phyloP scores from a whole-genome alignment of 768 basidiomycete genomes.

The Polyporus arcularius region DNA sequence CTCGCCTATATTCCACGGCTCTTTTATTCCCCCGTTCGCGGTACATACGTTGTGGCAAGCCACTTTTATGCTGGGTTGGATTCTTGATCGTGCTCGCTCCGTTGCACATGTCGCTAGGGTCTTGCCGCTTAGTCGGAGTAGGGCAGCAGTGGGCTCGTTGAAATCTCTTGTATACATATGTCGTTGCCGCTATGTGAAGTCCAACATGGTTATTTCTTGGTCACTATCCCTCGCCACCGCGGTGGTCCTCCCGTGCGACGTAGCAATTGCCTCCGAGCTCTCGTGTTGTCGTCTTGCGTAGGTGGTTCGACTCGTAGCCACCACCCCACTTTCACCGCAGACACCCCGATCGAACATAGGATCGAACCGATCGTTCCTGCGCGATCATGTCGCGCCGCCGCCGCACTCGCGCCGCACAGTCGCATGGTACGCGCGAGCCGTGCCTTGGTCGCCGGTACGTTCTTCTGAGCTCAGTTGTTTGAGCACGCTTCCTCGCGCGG shows the following conservation, averaged over 20 bases:
- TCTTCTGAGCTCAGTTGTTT: not conserved
- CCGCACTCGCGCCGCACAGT: not conserved
- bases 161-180: slow-evolving; percentile 21
- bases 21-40: slow-evolving; percentile 14
- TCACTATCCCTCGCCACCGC: not conserved
- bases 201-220: slow-evolving; percentile 1
- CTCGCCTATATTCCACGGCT: slow-evolving; percentile 7
- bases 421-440: not conserved
- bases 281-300: not conserved
- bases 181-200: slow-evolving; percentile 5
- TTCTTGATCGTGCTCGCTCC: slow-evolving; percentile 14
- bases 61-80: slow-evolving; percentile 10
- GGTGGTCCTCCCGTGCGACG: not conserved
- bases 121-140: not conserved
- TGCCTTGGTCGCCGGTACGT: not conserved
- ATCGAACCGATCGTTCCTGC: not conserved
- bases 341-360: slow-evolving; percentile 1
- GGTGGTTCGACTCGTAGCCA: not conserved
- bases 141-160: not conserved
- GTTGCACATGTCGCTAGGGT: slow-evolving; percentile 13
- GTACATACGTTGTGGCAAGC: slow-evolving; percentile 2
- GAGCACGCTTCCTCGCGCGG: not conserved
- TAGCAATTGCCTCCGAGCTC: not conserved
- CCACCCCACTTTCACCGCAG: not conserved
- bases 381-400: not conserved